phyloP scores from a whole-genome alignment of 768 basidiomycete species.

The Tylopilus rubrobrunneus region DNA sequence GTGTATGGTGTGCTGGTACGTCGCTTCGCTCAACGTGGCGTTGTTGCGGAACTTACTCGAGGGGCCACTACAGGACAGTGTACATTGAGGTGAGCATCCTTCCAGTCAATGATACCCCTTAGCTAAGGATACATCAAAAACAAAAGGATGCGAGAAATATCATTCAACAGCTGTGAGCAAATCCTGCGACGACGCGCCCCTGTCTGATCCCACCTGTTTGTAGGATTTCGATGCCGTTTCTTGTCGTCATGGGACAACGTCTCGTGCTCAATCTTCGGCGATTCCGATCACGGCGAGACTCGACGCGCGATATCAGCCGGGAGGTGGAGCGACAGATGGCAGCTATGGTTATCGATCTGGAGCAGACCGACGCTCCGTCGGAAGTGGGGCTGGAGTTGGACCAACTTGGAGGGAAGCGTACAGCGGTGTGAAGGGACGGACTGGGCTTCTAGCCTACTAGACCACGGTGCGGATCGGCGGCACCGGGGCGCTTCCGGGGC shows the following conservation, averaged over 20 bases:
- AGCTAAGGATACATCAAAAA: neutral
- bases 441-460: too few relatives aligned
- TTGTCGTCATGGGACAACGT: constrained; percentile 20
- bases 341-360: neutral
- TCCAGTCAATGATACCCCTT: neutral
- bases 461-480: too few relatives aligned
- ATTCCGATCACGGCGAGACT: constrained; percentile 2
- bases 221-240: constrained; percentile 10
- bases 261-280: constrained; percentile 20
- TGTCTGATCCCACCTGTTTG: neutral
- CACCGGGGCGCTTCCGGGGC: too few relatives aligned
- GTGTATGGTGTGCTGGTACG: constrained; percentile 15
- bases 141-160: constrained; percentile 17
- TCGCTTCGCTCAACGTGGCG: neutral
- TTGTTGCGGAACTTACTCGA: neutral
- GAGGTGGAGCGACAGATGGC: constrained; percentile 13
- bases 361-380: neutral
- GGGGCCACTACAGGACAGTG: constrained; percentile 4
- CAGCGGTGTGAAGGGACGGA: neutral
- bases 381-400: neutral
- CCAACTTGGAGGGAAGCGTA: neutral
- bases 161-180: constrained; percentile 8
- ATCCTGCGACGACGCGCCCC: neutral
- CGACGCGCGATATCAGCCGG: constrained; percentile 12
- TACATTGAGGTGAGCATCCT: constrained; percentile 9